Base-by-base conservation (phyloP, 1,139 yeast species). In the Taphrina confusa region DNA sequence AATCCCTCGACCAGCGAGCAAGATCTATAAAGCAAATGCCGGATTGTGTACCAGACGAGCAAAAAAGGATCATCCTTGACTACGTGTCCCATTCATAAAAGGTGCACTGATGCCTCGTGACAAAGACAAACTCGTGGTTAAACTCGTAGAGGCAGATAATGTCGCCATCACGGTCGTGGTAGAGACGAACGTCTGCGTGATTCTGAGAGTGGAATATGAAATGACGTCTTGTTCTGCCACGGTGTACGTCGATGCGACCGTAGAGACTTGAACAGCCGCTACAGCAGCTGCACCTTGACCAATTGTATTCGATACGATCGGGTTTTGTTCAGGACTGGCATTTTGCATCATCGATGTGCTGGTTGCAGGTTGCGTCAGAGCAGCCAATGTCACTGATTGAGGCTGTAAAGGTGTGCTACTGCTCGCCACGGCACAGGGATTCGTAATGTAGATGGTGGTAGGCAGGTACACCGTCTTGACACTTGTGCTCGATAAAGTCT, bases 391-490 rank as follows among this genome's bases (percentile, higher is more conserved):
- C n/a, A n/a, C n/a, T n/a, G n/a, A n/a, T n/a, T n/a, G 42, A 12
- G 11, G 11, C n/a, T 37, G 42, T 9, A 25, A 9, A 6, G 6
- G 3, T 9, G 42, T 37, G 9, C 25, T 37, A 8, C 11, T 8
- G n/a, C 20, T 22, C 25, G 81, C 72, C 87, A 95, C 95, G 18
- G 50, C 31, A 33, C 52, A 47, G 1, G 52, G 31, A 18, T 47
- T 16, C 28, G 87, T 87, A 40, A 95, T 94, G 68, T 85, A 47
- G 42, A 47, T 47, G 18, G 52, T 47, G 8, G 52, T 47, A 1
- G 52, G 52, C 9, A 47, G 42, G 33, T 47, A 47, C 28, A 47
- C 42, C 18, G 52, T 47, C 52, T 18, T 31, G 20, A 47, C 22
- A 12, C 28, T 22, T 20, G 14, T 42, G 12, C 20, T 28, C 3